phyloP scores from a whole-genome alignment of 2,329 filamentous ascomycete genomes.

The Fusarium multiceps region DNA sequence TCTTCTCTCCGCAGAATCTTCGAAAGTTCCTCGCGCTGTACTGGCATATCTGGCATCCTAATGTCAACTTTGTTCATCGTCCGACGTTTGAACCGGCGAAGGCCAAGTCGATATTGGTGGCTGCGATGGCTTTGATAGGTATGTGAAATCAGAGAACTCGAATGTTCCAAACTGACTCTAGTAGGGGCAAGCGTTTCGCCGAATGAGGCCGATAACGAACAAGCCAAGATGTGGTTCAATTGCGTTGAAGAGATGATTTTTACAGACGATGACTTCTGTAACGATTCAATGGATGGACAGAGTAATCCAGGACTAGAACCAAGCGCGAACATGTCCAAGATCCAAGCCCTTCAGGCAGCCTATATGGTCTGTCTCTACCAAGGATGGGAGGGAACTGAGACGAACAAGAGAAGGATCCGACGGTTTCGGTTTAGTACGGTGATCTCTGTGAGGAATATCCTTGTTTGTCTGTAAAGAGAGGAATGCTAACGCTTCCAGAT shows the following conservation, averaged over 20 bases:
- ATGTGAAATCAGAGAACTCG: neutral
- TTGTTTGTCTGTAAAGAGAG: no score
- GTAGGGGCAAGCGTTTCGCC: neutral
- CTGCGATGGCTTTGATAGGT: conserved; percentile 2
- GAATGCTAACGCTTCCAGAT: neutral
- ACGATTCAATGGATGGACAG: neutral
- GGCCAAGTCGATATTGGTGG: neutral
- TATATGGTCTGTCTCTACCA: conserved; percentile 2
- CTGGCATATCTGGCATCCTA: conserved; percentile 10
- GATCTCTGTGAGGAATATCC: no score
- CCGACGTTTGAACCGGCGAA: neutral
- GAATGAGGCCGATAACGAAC: neutral
- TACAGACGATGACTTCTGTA: neutral
- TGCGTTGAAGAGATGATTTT: neutral
- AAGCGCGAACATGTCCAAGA: fast-evolving
- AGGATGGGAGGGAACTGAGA: conserved; percentile 4
- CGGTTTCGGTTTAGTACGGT: neutral
- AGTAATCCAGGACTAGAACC: fast-evolving
- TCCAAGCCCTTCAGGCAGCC: neutral
- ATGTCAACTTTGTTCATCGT: neutral
- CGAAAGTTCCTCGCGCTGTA: neutral
- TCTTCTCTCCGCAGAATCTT: neutral
- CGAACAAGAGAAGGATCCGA: neutral
- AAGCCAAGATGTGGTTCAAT: conserved; percentile 1
- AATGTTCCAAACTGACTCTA: no score